Base-by-base conservation (phyloP, 2,329 filamentous ascomycete genomes). In the Alternaria rosae region DNA sequence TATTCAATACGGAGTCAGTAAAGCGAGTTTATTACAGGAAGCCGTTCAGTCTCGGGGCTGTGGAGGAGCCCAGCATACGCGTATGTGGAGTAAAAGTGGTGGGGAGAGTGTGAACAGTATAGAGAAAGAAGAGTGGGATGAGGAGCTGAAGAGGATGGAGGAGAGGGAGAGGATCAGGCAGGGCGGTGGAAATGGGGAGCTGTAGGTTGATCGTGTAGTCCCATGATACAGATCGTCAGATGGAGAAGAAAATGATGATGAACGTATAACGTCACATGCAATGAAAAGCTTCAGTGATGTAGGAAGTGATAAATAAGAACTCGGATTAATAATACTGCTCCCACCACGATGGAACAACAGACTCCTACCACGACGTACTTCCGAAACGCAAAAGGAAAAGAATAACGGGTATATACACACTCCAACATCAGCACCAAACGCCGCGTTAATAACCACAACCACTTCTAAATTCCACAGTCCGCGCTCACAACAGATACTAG, bases 81-180 rank as follows among this genome's bases (percentile, higher is more conserved):
- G 2, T 6, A 23, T 20, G 47, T 5, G 3, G 28, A 35, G 28
- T 50, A 25, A 21, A 23, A 17, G 30, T 1, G 13, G n/a, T 23
- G n/a, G 15, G 6, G 12, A 6, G 23, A 47, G 23, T 9, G 12
- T 2, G 51, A 44, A 17, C 45, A 20, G 44, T 5, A 54, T 57
- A 11, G 50, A 64, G 2, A 47, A 59, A 13, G 45, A 69, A 1
- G 57, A 61, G 13, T 67, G 64, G 66, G 41, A 52, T 35, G 15
- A 28, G 6, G 65, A 69, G 12, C 26, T 68, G 25, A 42, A 43
- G 25, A 9, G 45, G 6, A 66, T 69, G 68, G 65, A 68, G 17
- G 45, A 23, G 9, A 44, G 38, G 8, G 66, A 68, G 54, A 52
- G 44, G 2, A 13, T 43, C 7, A 58, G 66, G 25, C 64, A 70